Conservation (phyloP, 345 rosid genomes). For the Aethionema arabicum region DNA sequence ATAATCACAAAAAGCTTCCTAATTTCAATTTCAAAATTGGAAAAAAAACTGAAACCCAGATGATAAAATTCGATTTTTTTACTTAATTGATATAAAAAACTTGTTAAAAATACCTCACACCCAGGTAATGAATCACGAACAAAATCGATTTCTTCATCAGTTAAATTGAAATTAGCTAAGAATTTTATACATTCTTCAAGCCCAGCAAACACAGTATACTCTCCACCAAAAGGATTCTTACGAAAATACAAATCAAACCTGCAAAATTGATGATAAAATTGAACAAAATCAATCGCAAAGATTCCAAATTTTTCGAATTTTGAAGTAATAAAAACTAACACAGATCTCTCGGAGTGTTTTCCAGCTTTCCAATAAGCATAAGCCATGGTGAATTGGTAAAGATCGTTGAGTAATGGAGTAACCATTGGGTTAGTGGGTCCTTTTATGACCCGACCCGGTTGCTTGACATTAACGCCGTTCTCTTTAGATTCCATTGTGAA, state of each 20-base stretch:
- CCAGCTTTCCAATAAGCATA: conserved; percentile 95
- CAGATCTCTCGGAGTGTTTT: conserved; percentile 74
- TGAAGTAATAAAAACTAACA: conserved; percentile 44
- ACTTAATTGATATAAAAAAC: background rate
- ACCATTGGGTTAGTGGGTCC: conserved; percentile 94
- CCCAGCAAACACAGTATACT: conserved; percentile 87
- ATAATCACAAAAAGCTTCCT: conserved; percentile 81
- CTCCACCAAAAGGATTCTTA: conserved; percentile 92
- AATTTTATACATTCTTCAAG: conserved; percentile 88
- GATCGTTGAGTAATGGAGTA: conserved; percentile 93
- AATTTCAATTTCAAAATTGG: conserved; percentile 17
- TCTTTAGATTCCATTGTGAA: conserved; percentile 35
- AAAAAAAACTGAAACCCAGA: background rate
- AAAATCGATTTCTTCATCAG: conserved; percentile 67
- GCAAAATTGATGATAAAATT: conserved; percentile 15
- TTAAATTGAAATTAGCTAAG: conserved; percentile 76
- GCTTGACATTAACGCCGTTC: conserved; percentile 34
- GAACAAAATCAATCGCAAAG: background rate
- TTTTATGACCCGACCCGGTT: conserved; percentile 41
- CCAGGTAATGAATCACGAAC: conserved; percentile 60
- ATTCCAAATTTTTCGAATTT: background rate
- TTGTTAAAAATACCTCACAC: conserved; percentile 55
- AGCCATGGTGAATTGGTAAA: conserved; percentile 94
- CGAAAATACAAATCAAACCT: conserved; percentile 94
- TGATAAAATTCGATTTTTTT: background rate